phyloP scores from a whole-genome alignment of 768 basidiomycete species.

The Hemileccinum impolitum region DNA sequence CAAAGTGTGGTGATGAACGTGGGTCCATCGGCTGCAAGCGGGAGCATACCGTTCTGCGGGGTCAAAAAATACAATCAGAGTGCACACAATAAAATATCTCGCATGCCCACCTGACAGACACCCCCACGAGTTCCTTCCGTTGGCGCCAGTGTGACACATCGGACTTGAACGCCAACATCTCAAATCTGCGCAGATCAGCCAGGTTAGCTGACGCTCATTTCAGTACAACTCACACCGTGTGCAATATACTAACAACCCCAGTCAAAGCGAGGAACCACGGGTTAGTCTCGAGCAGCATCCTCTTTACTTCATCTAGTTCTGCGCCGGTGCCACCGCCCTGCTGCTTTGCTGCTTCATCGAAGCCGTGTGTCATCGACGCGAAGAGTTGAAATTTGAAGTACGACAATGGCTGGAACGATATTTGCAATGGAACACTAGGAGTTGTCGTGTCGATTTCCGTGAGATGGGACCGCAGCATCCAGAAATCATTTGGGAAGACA shows the following conservation, averaged over 20 bases:
- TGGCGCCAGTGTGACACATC: slow-evolving; percentile 96
- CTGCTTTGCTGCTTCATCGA: slow-evolving; percentile 81
- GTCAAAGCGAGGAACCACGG: slow-evolving; percentile 87
- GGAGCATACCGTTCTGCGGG: slow-evolving; percentile 50
- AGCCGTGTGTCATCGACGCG: slow-evolving; percentile 79
- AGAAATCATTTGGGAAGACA: slow-evolving; percentile 93
- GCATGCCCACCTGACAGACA: slow-evolving; percentile 74
- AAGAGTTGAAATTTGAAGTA: slow-evolving; percentile 87
- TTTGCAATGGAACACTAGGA: slow-evolving; percentile 68
- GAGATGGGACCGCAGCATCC: slow-evolving; percentile 82
- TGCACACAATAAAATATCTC: slow-evolving; percentile 5
- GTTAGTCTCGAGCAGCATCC: slow-evolving; percentile 87
- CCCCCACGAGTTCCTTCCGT: slow-evolving; percentile 92
- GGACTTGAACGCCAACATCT: slow-evolving; percentile 93
- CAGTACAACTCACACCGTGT: slow-evolving; percentile 64
- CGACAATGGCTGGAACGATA: slow-evolving; percentile 83
- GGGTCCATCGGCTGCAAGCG: slow-evolving; percentile 9
- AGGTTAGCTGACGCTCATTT: slow-evolving; percentile 1
- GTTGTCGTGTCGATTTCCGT: slow-evolving; percentile 85
- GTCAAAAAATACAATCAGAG: slow-evolving; percentile 19
- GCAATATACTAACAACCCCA: slow-evolving; percentile 79
- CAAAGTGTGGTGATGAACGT: slow-evolving; percentile 11
- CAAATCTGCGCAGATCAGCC: slow-evolving; percentile 55
- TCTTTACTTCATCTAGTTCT: slow-evolving; percentile 93
- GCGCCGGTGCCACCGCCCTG: slow-evolving; percentile 57